These are phyloP conservation scores for Colletotrichum kahawae DNA, from an alignment of 2,329 filamentous ascomycete genomes.

Conservation along the genomic window DNA sequence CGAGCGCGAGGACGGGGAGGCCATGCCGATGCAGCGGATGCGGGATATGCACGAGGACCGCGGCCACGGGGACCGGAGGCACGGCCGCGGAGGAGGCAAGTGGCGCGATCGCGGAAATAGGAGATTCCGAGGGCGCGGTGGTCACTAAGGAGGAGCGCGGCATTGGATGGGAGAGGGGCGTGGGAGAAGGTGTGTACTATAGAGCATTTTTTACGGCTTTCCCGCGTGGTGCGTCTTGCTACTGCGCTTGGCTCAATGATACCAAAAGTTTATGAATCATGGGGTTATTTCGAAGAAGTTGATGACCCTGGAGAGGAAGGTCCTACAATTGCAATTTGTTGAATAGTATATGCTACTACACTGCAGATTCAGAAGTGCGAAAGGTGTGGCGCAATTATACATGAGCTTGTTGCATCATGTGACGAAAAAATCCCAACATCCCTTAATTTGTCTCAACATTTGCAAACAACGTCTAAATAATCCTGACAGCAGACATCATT, in stretches of 20 bases:
- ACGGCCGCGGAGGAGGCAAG: slow-evolving; percentile 33
- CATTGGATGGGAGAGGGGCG: not conserved
- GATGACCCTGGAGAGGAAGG: not conserved
- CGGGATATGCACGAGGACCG: slow-evolving; percentile 43
- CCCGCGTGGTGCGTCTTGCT: not conserved
- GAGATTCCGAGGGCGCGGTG: slow-evolving; percentile 36
- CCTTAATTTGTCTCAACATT: not conserved
- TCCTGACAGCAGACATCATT: rapidly evolving
- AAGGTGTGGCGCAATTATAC: not conserved
- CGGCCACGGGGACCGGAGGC: slow-evolving; percentile 33
- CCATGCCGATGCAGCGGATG: slow-evolving; percentile 30
- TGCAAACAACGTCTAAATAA: not conserved
- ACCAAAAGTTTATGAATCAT: not conserved
- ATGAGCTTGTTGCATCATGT: not conserved
- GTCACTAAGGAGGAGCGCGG: not conserved
- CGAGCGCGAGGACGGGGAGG: slow-evolving; percentile 51
- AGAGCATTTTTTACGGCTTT: not conserved
- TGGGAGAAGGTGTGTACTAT: not conserved
- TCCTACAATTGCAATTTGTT: not conserved
- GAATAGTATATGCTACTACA: not conserved
- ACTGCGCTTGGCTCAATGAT: not conserved
- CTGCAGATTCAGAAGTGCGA: not conserved
- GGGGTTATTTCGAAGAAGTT: not conserved
- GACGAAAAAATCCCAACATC: not conserved
- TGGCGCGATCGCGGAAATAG: slow-evolving; percentile 34